Conservation (phyloP, 495 filamentous ascomycete genomes). For the Schizothecium vesticola region DNA sequence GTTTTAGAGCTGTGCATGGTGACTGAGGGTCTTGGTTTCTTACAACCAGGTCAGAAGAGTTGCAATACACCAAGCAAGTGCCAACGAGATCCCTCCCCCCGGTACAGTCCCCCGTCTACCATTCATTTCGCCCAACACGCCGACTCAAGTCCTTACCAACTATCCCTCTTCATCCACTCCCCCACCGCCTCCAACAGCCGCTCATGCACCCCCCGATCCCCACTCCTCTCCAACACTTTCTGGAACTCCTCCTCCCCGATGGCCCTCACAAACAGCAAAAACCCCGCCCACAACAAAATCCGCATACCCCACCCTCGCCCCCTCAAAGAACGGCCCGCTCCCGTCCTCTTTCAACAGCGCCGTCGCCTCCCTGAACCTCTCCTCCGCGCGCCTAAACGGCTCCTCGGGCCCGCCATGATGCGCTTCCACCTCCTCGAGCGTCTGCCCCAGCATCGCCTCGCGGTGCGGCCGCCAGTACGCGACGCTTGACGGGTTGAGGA, state of each 20-base stretch:
- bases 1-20: neutral
- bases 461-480: conserved; percentile 46
- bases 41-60: no score
- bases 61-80: neutral
- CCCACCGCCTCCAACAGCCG: conserved; percentile 35
- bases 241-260: conserved; percentile 32
- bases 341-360: conserved; percentile 43
- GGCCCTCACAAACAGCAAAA: conserved; percentile 29
- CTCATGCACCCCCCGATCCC: conserved; percentile 30
- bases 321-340: conserved; percentile 47
- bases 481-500: conserved; percentile 37
- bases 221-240: conserved; percentile 30
- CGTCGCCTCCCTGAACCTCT: conserved; percentile 36
- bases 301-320: conserved; percentile 31
- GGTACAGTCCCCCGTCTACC: neutral
- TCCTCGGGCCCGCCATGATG: conserved; percentile 28
- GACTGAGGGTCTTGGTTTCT: no score
- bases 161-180: conserved; percentile 33
- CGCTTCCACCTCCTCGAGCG: conserved; percentile 35
- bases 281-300: conserved; percentile 41
- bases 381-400: conserved; percentile 35
- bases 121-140: neutral
- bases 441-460: conserved; percentile 35
- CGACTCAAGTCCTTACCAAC: conserved; percentile 17
- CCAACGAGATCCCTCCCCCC: no score